Evolutionary conservation across 768 basidiomycete genomes (phyloP), one percentile per base, ranked within the genome.

Genomic region (Suillus weaverae): DNA sequence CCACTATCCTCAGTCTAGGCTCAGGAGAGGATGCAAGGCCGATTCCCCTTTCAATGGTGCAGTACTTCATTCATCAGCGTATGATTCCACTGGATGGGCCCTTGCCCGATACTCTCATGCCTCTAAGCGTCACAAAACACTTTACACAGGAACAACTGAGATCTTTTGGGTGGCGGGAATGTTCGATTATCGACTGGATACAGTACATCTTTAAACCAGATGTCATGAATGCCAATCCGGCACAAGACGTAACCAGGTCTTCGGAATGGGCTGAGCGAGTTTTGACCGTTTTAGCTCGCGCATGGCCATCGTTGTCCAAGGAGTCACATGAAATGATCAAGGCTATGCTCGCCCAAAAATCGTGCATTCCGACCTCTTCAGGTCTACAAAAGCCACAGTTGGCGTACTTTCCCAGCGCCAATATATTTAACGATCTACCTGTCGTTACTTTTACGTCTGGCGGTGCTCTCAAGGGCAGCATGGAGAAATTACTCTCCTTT

Each of bases 341-440:
- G 22, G 68, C 72, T n/a, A 72, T 84, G 4, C 73, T 89, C 35
- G 71, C 77, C 50, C 72, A 75, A 11, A 78, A 82, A 41, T 61
- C 80, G 2, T 86, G 86, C 67, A 77, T 90, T 3, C 89, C 79
- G 64, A 83, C 81, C 10, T 76, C 74, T 32, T 51, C 55, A 18
- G 97, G 97, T 8, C 83, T 96, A 79, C 89, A 86, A 66, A 71
- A 76, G 44, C 93, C 96, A 0, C 77, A 78, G 9, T 86, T 94
- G 64, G 78, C 91, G 4, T 98, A 97, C 77, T 96, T 97, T 72
- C 79, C 90, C 13, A 94, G 86, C 66, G 94, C 90, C 50, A 87
- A 92, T 70, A 80, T 98, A 53, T 98, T 99, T 73, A 84, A 86
- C n/a, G 96, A 99, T 73, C 81, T 97, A 33, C 89, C 96, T 0